Evolutionary conservation across 495 filamentous ascomycete species (phyloP).

Genomic region (Sphaerosporella brunnea): DNA sequence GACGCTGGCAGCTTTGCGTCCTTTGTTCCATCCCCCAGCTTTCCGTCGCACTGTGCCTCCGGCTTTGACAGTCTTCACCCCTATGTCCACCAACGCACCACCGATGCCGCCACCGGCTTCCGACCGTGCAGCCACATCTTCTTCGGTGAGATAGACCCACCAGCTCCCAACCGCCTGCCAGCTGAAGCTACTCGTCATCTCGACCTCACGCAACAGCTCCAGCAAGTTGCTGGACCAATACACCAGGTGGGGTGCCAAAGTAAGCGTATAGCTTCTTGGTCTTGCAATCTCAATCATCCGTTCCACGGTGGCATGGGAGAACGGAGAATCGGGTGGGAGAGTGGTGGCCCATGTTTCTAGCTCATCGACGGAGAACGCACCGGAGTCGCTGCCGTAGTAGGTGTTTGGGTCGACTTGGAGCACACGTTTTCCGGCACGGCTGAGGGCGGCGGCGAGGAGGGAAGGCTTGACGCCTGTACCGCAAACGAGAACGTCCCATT

Average conservation of each 20-base stretch:
- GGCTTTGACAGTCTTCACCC: slow-evolving; percentile 13
- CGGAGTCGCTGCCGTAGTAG: slow-evolving; percentile 75
- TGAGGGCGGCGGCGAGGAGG: slow-evolving; percentile 73
- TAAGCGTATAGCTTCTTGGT: slow-evolving; percentile 45
- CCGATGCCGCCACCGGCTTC: slow-evolving; percentile 11
- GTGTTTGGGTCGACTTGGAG: slow-evolving; percentile 75
- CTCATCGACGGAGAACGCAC: slow-evolving; percentile 75
- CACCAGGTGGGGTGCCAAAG: slow-evolving; percentile 70
- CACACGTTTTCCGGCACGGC: slow-evolving; percentile 76
- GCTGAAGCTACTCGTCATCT: slow-evolving; percentile 72
- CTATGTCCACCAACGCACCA: slow-evolving; percentile 10
- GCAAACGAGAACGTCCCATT: slow-evolving; percentile 78
- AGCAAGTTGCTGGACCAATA: slow-evolving; percentile 67
- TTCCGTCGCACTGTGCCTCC: slow-evolving; percentile 10
- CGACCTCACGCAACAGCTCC: slow-evolving; percentile 62
- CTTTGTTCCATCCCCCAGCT: slow-evolving; percentile 24
- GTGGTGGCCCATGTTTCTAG: slow-evolving; percentile 48
- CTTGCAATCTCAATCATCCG: background rate
- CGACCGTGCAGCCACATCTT: slow-evolving; percentile 19
- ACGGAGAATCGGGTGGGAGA: background rate
- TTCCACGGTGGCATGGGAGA: slow-evolving; percentile 7
- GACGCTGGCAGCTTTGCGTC: slow-evolving; percentile 7
- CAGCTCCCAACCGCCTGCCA: slow-evolving; percentile 89
- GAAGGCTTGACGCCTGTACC: slow-evolving; percentile 85
- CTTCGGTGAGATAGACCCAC: slow-evolving; percentile 46